Conservation (phyloP, 108 stramenopile species). For the Bacterosira constricta region DNA sequence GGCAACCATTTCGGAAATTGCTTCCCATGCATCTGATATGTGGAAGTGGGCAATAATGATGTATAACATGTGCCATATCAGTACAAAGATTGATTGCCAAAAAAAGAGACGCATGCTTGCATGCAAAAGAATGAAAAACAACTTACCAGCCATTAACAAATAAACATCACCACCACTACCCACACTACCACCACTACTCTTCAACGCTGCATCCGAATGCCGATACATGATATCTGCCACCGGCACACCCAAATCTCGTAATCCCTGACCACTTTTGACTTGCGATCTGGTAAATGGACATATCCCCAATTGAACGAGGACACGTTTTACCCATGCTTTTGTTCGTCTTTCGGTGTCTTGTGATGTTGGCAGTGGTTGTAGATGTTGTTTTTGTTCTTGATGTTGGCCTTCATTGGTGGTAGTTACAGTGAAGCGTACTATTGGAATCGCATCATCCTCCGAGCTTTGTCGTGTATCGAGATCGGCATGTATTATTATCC, state of each 20-base stretch:
- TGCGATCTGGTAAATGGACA: conserved; percentile 82
- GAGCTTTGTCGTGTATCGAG: conserved; percentile 46
- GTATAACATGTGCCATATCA: neutral
- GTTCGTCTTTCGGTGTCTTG: conserved; percentile 58
- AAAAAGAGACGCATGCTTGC: neutral
- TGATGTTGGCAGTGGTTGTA: conserved; percentile 2
- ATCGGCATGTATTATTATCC: conserved; percentile 27
- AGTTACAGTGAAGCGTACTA: conserved; percentile 12
- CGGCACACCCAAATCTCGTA: conserved; percentile 68
- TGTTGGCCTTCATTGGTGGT: neutral
- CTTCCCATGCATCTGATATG: conserved; percentile 51
- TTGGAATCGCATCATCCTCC: conserved; percentile 9
- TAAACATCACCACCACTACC: conserved; percentile 25
- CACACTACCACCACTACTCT: neutral
- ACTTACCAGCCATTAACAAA: conserved; percentile 66
- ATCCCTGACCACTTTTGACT: conserved; percentile 71
- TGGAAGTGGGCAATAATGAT: too few relatives aligned
- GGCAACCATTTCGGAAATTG: conserved; percentile 70
- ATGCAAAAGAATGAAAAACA: neutral
- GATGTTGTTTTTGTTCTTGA: neutral
- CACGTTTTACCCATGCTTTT: conserved; percentile 74
- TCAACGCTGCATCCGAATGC: conserved; percentile 33
- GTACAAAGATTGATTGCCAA: neutral
- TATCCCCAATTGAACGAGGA: conserved; percentile 70
- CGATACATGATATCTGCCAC: conserved; percentile 73